Base-by-base conservation (phyloP, 176 grass and related monocot genomes). In the Elymus sibiricus region DNA sequence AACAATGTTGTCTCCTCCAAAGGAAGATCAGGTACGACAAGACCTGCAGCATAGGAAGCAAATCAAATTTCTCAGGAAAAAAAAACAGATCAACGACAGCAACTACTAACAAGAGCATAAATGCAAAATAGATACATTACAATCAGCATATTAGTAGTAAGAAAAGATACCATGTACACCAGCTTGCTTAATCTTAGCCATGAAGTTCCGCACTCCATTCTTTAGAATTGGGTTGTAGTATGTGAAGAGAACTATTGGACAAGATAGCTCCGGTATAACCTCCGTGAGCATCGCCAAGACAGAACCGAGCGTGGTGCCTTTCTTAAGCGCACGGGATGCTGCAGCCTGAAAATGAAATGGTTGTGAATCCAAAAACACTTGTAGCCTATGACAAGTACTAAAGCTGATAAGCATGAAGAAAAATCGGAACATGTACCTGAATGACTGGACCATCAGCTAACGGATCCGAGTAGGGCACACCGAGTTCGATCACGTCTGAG, bases 201-300 rank as follows among this genome's bases (percentile, higher is more conserved):
- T 95, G 86, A 98, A 98, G 70, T 92, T 94, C 7, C 16, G 47
- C 70, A 92, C 91, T 11, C 96, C 96, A 19, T 37, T 86, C 75
- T 95, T 98, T 21, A 95, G 73, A 86, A 98, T 98, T 4, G 96
- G 93, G 73, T 95, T 98, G 58, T 92, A 98, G 79, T 98, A 98
- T 83, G 90, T 94, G 86, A 99, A 99, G 12, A 99, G 86, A 85
- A 93, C 94, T 66, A 99, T 76, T 11, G 97, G 97, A 51, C 92
- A 99, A 35, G 94, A 99, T 13, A 99, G 32, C 34, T 99, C 89
- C 24, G 85, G 92, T 80, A 87, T 71, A 53, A 94, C 87, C 85
- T 75, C 90, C 76, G 62, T 94, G 70, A 99, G 75, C 97, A 99
- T 99, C 39, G 80, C 83, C 53, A 98, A 88, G 32, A 96, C 80